Base-by-base conservation (phyloP, 352 stramenopile species). In the Pythium myriotylum region DNA sequence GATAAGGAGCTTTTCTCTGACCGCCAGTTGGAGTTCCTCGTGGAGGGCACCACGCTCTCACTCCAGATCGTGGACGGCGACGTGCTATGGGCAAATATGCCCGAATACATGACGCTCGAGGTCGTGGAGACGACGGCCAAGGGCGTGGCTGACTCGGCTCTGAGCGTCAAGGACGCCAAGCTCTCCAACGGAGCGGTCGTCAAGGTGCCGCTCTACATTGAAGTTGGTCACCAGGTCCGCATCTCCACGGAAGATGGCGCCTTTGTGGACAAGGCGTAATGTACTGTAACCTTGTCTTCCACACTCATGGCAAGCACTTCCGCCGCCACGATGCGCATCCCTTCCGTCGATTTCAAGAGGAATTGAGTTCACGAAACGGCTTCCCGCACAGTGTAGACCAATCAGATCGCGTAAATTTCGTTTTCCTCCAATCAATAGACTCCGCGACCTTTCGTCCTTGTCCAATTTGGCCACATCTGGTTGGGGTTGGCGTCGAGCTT, bases 31-130 rank as follows among this genome's bases (percentile, higher is more conserved):
- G 81, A 92, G 6, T 92, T 92, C 53, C 49, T 95, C 27, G 54
- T 83, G 49, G 86, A 93, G 33, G 86, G 86, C 47, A 93, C 88
- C 79, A 86, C 74, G 52, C 68, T 95, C 41, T 85, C 82, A 40
- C 68, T 95, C 52, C 86, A 95, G 68, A 95, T 95, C 51, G 74
- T 95, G 45, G 82, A 95, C n/a, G 72, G 76, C 27, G 80, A 92
- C 35, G 82, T 92, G 50, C 58, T 95, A 26, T 95, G 86, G 86
- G 83, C 84, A 61, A 93, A 90, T 64, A 92, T 95, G 82, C 86
- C 86, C 23, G 86, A 93, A 56, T 59, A 87, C 72, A 76, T 95
- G 37, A 87, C 76, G 58, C 81, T 93, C 42, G 49, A 77, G 22
- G 86, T 95, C 37, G 82, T 76, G 73, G 84, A 93, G 78, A 93